Conservation (phyloP, 768 basidiomycete species). For the Strobilomyces echinocephalus region DNA sequence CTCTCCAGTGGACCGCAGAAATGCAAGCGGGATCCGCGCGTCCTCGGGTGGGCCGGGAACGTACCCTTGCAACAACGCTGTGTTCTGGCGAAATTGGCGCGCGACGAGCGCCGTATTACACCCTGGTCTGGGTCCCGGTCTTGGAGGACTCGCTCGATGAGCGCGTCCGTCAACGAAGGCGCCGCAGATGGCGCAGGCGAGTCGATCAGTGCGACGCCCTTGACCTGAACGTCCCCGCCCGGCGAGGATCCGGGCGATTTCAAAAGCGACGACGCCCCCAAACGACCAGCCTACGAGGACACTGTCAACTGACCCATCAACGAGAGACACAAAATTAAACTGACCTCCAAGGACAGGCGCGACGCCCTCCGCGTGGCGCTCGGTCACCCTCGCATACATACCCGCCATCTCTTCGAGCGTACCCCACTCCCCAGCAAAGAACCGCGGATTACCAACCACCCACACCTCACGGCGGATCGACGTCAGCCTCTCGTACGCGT, state of each 20-base stretch:
- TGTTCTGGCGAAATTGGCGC: constrained; percentile 47
- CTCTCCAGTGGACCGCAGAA: constrained; percentile 50
- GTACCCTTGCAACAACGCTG: constrained; percentile 45
- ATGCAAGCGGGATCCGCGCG: constrained; percentile 37
- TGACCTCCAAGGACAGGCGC: constrained; percentile 59
- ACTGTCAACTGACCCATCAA: neutral
- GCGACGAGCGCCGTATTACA: constrained; percentile 32
- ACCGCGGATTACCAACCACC: constrained; percentile 55
- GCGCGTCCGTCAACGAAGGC: constrained; percentile 45
- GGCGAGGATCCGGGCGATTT: constrained; percentile 48
- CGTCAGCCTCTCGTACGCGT: constrained; percentile 45
- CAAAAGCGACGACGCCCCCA: constrained; percentile 50
- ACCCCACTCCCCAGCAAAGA: constrained; percentile 45
- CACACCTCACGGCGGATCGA: constrained; percentile 51
- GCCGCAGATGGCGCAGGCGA: constrained; percentile 54
- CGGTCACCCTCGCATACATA: constrained; percentile 42
- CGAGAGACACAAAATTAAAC: neutral
- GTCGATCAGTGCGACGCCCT: constrained; percentile 64
- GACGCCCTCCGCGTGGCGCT: constrained; percentile 34
- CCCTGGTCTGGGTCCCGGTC: constrained; percentile 27
- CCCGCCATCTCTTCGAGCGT: constrained; percentile 49
- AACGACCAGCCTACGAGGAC: neutral
- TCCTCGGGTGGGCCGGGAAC: constrained; percentile 28
- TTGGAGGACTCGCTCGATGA: constrained; percentile 47
- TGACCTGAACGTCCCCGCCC: constrained; percentile 38